phyloP scores from a whole-genome alignment of 192 early-diverging fungal species.

The Tieghemiomyces parasiticus region DNA sequence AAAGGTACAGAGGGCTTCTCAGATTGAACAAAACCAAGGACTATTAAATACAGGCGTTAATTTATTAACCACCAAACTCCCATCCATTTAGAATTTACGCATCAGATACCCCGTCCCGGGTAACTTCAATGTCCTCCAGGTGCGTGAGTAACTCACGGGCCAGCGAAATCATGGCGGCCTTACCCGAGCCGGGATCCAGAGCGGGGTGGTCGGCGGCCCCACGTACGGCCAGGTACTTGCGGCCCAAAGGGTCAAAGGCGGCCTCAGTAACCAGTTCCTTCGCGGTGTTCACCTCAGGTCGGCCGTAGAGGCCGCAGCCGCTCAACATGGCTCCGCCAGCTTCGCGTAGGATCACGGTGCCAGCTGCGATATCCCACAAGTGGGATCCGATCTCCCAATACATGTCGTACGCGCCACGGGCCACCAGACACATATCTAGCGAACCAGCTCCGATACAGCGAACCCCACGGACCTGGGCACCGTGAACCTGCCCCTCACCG shows the following conservation, averaged over 20 bases:
- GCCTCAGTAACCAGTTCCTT: not conserved
- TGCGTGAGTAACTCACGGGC: constrained; percentile 4
- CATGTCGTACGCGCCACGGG: constrained; percentile 65
- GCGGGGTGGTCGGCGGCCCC: constrained; percentile 19
- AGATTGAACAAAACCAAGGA: too few relatives aligned
- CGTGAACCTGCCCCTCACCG: constrained; percentile 14
- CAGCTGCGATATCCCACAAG: constrained; percentile 82
- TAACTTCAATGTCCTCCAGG: constrained; percentile 3
- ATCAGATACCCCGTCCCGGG: constrained; percentile 3
- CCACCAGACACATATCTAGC: constrained; percentile 60
- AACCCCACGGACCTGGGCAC: constrained; percentile 48
- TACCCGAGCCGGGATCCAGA: not conserved
- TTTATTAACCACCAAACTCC: too few relatives aligned
- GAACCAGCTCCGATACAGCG: constrained; percentile 66
- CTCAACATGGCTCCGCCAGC: constrained; percentile 66
- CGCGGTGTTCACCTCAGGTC: constrained; percentile 12
- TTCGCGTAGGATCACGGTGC: constrained; percentile 66
- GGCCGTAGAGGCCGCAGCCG: constrained; percentile 23
- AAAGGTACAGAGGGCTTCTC: too few relatives aligned
- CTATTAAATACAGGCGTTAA: too few relatives aligned
- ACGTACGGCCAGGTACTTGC: constrained; percentile 38
- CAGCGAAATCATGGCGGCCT: constrained; percentile 13
- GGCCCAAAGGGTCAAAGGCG: constrained; percentile 24
- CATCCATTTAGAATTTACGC: too few relatives aligned
- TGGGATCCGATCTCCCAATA: constrained; percentile 83